Percentiles rank a stretch among this genome's conserved stretches.
These are phyloP conservation scores for Periglandula ipomoeae DNA, from an alignment of 2,329 filamentous ascomycete genomes.

Conservation along the genomic window DNA sequence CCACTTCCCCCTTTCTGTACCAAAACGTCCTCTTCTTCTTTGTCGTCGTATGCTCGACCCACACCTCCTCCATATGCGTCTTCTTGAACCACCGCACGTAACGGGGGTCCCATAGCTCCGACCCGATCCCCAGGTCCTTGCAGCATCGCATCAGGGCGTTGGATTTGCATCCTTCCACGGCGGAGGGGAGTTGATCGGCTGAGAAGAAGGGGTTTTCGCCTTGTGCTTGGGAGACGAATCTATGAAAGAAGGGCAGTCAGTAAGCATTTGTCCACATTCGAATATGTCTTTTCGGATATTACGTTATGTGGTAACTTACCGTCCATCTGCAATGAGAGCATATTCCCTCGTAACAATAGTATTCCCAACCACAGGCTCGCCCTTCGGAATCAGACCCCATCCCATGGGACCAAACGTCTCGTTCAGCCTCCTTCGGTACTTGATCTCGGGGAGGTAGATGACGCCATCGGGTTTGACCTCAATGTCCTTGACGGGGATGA, in stretches of 20 bases:
- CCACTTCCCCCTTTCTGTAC: slow-evolving; percentile 69
- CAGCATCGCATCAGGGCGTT: slow-evolving; percentile 98
- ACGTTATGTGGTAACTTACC: slow-evolving; percentile 61
- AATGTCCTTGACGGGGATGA: slow-evolving; percentile 64
- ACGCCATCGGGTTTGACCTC: slow-evolving; percentile 98
- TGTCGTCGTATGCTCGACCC: slow-evolving; percentile 77
- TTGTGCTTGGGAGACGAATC: slow-evolving; percentile 83
- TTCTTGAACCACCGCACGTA: slow-evolving; percentile 80
- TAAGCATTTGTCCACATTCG: no score
- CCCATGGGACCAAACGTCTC: slow-evolving; percentile 87
- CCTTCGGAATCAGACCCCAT: slow-evolving; percentile 86
- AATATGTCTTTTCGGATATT: no score
- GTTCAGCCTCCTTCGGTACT: slow-evolving; percentile 88
- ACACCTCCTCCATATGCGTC: slow-evolving; percentile 65
- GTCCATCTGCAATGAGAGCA: slow-evolving; percentile 76
- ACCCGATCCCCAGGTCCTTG: slow-evolving; percentile 92
- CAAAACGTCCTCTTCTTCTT: slow-evolving; percentile 89
- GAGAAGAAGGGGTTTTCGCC: slow-evolving; percentile 93
- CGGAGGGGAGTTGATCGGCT: slow-evolving; percentile 82
- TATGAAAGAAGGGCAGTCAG: slow-evolving; percentile 25
- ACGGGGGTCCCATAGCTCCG: slow-evolving; percentile 91
- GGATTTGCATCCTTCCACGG: slow-evolving; percentile 93
- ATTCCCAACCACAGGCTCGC: slow-evolving; percentile 76
- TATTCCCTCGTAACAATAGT: slow-evolving; percentile 84
- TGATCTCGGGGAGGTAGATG: slow-evolving; percentile 94